Evolutionary conservation across 306 rosid species (phyloP).

Genomic region (Prunus mongolica): DNA sequence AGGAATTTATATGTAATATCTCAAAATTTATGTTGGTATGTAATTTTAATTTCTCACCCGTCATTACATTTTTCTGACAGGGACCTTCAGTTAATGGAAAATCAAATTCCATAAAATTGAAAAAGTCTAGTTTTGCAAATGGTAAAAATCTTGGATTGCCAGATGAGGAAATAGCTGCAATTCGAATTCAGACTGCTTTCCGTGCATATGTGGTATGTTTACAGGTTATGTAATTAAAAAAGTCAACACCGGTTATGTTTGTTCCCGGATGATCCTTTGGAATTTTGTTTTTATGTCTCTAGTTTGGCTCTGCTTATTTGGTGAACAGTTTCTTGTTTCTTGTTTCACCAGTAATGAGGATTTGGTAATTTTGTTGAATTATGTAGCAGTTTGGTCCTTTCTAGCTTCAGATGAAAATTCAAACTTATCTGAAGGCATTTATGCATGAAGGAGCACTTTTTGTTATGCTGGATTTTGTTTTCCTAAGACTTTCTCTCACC

Average conservation of each 20-base stretch:
- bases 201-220: conserved; percentile 69
- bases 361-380: background rate
- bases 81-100: conserved; percentile 43
- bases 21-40: conserved; percentile 16
- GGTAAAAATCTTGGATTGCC: conserved; percentile 47
- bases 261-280: background rate
- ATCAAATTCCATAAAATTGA: conserved; percentile 36
- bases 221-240: conserved; percentile 8
- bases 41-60: conserved; percentile 17
- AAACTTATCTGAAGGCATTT: background rate
- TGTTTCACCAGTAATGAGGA: background rate
- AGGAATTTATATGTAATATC: background rate
- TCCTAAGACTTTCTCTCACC: conserved; percentile 17
- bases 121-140: conserved; percentile 33
- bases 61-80: conserved; percentile 34
- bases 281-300: background rate
- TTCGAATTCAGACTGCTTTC: conserved; percentile 80
- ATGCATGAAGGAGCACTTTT: background rate
- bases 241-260: conserved; percentile 2
- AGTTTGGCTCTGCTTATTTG: background rate
- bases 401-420: background rate
- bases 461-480: background rate
- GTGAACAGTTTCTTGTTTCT: background rate
- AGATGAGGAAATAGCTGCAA: conserved; percentile 75
- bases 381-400: background rate